Base-by-base conservation (phyloP, 805 yeast species). In the Candida rishiriensis region DNA sequence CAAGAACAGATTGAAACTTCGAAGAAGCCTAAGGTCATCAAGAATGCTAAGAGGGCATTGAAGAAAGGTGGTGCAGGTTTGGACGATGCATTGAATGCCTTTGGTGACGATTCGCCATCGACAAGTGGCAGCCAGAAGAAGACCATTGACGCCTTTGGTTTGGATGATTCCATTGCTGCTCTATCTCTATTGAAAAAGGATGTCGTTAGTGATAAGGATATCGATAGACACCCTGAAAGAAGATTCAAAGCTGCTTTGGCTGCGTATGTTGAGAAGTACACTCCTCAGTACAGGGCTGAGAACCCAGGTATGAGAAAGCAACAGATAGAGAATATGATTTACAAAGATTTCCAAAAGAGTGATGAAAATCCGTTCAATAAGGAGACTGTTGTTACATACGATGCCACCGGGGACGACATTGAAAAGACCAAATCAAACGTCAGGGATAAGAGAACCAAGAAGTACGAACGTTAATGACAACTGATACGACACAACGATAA, bases 221-320 rank as follows among this genome's bases (percentile, higher is more conserved):
- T 87, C 41, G 96, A 87, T 48, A 80, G 88, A 63, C 96, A 87
- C 55, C 95, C 96, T 10, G 96, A 87, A 69, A 78, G 95, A 66
- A 77, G 96, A 59, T 85, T 83, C 65, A 87, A 86, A 69, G 88
- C 91, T 21, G 95, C 95, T 0, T 71, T 71, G 44, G 72, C 78
- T 11, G 88, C 86, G 1, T 87, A 67, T 57, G 88, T 86, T 55
- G 91, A 81, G 49, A 68, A 72, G 44, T 74, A 91, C 55, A 59
- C 84, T 35, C 91, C 93, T 5, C 88, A 83, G 57, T 45, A 83
- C 43, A 80, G 82, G 64, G 73, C 79, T 60, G 95, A 87, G 63
- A 71, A 81, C 54, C 89, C 90, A 4, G 96, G 96, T 12, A 70
- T 87, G 54, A 76, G 95, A 56, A 72, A 81, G 56, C 86, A 84